Base-by-base conservation (phyloP, 768 basidiomycete species). In the Lentinus brumalis region DNA sequence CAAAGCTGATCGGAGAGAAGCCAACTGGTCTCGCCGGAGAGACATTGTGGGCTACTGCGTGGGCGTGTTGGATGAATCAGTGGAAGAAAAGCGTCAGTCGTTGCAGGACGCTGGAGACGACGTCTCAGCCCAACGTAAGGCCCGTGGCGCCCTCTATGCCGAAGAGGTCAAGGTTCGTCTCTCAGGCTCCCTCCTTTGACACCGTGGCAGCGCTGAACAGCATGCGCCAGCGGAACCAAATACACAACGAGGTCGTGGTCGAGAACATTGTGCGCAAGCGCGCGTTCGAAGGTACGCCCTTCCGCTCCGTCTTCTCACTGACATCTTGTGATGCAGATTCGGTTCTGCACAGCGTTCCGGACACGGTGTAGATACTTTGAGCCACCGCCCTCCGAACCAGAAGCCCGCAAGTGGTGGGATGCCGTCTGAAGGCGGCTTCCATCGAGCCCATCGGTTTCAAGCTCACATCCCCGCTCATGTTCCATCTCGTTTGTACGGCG, bases 361-460 rank as follows among this genome's bases (percentile, higher is more conserved):
- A 82, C 88, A 47, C 87, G 91, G 52, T 94, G 92, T 76, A 84
- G 83, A 70, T 92, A 88, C 71, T 94, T 92, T 72, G 76, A 80
- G 52, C 89, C 90, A 7, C 87, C 91, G 53, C 45, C 71, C 57
- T 77, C 81, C 15, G 87, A 89, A 67, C 74, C 66, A 41, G 87
- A 89, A 62, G 80, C 81, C 5, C 80, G 78, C 42, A 76, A 77
- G 69, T 78, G 83, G 75, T 88, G 85, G 86, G 78, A 85, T 40
- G 66, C 71, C 57, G 78, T 49, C n/a, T 62, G 50, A 57, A 18
- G 12, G 46, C 14, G 18, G 7, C 10, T 26, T 49, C 21, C 29
- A 26, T 49, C 46, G 8, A 11, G 26, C 74, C 30, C 70, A 66
- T 45, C 63, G 45, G 38, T 65, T 59, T 47, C 49, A 39, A 40